Base-by-base conservation (phyloP, 768 basidiomycete genomes). In the Suillus sp. region DNA sequence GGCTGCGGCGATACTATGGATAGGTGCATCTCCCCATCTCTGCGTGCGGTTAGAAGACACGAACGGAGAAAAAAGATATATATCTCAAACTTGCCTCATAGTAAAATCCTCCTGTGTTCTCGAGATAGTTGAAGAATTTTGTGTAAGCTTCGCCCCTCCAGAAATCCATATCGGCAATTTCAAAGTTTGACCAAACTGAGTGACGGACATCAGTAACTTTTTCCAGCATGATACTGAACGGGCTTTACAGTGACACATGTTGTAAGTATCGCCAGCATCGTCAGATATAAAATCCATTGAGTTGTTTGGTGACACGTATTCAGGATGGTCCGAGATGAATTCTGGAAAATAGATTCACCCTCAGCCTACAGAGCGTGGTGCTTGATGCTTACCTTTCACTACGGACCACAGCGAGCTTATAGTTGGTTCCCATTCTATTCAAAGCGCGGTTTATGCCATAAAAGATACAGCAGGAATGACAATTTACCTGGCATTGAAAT, bases 1-100 rank as follows among this genome's bases (percentile, higher is more conserved):
- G 0, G 96, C 90, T 1, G 91, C 95, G 42, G 92, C 96, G 63
- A 98, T 95, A 60, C 89, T 92, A 71, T 95, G 93, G 10, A 95
- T 86, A 10, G 87, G 87, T 20, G 96, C 96, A 78, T 97, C 96
- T 57, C 96, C 96, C 94, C 94, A 95, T 38, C 93, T 87, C 86
- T 93, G 66, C 30, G 54, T 27, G 13, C 8, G 0, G 34, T 50
- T 38, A 35, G 50, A 64, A 57, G 71, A 27, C 27, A 13, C 38
- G 43, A n/a, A 10, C 18, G 25, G 30, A 59, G 32, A 35, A 53
- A 11, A 32, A 14, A 42, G 11, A 25, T 14, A 18, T 9, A 25
- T 14, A 18, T 9, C 58, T 7, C 32, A 22, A 30, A 25, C 53
- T 55, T 67, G 84, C 90, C 86, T 95, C 93, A 67, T 94, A 94